Evolutionary conservation across 2,329 filamentous ascomycete species (phyloP), one percentile per base, ranked within the genome.

Genomic region (Colletotrichum chrysophilum): DNA sequence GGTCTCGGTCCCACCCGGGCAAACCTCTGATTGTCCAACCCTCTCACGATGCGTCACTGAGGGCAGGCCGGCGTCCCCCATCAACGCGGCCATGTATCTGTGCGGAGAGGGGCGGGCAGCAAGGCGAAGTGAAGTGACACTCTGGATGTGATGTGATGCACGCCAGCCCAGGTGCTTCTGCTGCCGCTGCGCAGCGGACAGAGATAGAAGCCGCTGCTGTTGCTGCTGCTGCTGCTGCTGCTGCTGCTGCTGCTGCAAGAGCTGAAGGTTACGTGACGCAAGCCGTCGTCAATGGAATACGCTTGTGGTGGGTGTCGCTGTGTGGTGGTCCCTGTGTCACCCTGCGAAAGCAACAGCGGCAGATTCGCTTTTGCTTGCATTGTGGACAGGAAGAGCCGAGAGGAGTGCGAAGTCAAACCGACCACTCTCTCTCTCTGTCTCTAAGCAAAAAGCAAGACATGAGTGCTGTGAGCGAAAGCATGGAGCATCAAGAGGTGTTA

Each of bases 231-330:
- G 30, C 61, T n/a, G 32, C 32, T 67, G 32, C 52, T 52, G 43
- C n/a, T 48, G 18, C 18, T 56, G 34, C 18, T 3, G 30, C 61
- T n/a, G 32, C 32, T 67, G 62, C 62, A 67, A 43, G 21, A 43
- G 56, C 30, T 56, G 24, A 70, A 32, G 48, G 68, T 62, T 72
- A 75, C 73, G 73, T 75, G 73, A 75, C 62, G 73, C 73, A 75
- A 75, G 62, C 69, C 69, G 48, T 75, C 62, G 38, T 67, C 69
- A 72, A 65, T 67, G 69, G 36, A 69, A 72, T 64, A 72, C 69
- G 69, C 62, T 75, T 72, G 69, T 75, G 69, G 32, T 67, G 73
- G 30, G 69, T 64, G 69, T 72, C 55, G 72, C 38, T 55, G 32
- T 52, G 21, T 32, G 43, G 43, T 52, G 43, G n/a, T 13, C 14